Conservation (phyloP, 1,139 yeast species). For the Saccharomycopsis hybrid region DNA sequence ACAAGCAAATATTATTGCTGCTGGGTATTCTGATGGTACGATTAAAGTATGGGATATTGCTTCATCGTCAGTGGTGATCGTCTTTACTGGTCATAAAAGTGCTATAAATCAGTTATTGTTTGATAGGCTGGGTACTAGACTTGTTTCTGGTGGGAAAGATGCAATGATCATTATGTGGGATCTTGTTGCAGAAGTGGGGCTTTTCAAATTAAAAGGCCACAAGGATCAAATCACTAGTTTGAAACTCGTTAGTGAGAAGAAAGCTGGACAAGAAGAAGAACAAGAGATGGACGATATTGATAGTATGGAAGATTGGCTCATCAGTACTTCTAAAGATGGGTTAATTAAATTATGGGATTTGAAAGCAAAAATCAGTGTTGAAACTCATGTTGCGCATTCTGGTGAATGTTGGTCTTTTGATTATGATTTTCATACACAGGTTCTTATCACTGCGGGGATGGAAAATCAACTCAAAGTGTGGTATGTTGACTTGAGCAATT, state of each 20-base stretch:
- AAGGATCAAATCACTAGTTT: constrained; percentile 82
- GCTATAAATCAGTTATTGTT: constrained; percentile 63
- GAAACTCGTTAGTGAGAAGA: constrained; percentile 34
- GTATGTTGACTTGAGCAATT: constrained; percentile 60
- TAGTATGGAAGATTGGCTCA: constrained; percentile 57
- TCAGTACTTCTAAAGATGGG: constrained; percentile 85
- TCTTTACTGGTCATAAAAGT: constrained; percentile 82
- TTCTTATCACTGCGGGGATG: constrained; percentile 66
- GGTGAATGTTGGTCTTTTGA: constrained; percentile 91
- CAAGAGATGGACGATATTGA: constrained; percentile 41
- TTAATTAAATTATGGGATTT: constrained; percentile 89
- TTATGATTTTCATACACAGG: constrained; percentile 31
- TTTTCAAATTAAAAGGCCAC: constrained; percentile 82
- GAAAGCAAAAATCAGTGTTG: constrained; percentile 82
- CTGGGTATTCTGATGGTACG: constrained; percentile 85
- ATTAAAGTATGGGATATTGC: constrained; percentile 90
- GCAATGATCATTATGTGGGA: constrained; percentile 89
- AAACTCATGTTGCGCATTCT: constrained; percentile 89
- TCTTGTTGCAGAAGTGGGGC: constrained; percentile 84
- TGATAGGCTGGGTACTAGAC: constrained; percentile 75
- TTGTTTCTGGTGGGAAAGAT: constrained; percentile 83
- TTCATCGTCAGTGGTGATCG: constrained; percentile 68
- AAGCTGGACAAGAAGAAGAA: constrained; percentile 29
- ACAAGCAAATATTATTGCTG: constrained; percentile 67
- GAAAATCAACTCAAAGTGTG: constrained; percentile 83